Conservation (phyloP, 192 early-diverging fungal genomes). For the Coemansia sp. region DNA sequence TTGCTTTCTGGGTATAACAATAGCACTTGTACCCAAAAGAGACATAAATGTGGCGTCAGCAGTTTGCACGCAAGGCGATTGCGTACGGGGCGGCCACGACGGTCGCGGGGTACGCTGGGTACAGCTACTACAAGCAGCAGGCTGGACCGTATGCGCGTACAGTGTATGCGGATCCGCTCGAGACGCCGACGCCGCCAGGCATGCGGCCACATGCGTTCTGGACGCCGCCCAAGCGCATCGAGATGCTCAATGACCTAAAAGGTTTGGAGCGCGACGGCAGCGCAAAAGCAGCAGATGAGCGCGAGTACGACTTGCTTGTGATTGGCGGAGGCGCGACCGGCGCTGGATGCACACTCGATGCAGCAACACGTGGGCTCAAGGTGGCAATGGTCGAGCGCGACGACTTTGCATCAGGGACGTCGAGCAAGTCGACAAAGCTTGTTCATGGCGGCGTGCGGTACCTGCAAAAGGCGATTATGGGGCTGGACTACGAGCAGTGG, state of each 20-base stretch:
- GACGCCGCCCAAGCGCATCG: slow-evolving; percentile 69
- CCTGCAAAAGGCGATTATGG: slow-evolving; percentile 92
- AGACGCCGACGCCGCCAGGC: slow-evolving; percentile 30
- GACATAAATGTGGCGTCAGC: slow-evolving; percentile 44
- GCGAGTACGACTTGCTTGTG: slow-evolving; percentile 81
- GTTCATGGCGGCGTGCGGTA: slow-evolving; percentile 98
- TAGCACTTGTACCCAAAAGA: background rate
- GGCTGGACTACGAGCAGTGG: slow-evolving; percentile 95
- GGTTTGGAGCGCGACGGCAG: slow-evolving; percentile 40
- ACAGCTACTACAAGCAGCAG: slow-evolving; percentile 17
- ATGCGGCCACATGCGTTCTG: slow-evolving; percentile 68
- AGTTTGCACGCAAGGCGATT: slow-evolving; percentile 25
- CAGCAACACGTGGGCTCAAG: slow-evolving; percentile 85
- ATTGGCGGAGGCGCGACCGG: slow-evolving; percentile 97
- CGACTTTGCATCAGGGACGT: slow-evolving; percentile 92
- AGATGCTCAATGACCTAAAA: slow-evolving; percentile 71
- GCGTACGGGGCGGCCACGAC: slow-evolving; percentile 31
- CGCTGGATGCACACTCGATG: slow-evolving; percentile 87
- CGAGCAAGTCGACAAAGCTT: slow-evolving; percentile 89
- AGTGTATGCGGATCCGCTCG: slow-evolving; percentile 40
- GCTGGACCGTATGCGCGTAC: slow-evolving; percentile 1
- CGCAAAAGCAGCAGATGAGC: slow-evolving; percentile 38
- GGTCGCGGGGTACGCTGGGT: slow-evolving; percentile 20
- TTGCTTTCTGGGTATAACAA: background rate
- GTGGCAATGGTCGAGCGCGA: slow-evolving; percentile 95